Conservation (phyloP, 768 basidiomycete genomes). For the Mycena floridula region DNA sequence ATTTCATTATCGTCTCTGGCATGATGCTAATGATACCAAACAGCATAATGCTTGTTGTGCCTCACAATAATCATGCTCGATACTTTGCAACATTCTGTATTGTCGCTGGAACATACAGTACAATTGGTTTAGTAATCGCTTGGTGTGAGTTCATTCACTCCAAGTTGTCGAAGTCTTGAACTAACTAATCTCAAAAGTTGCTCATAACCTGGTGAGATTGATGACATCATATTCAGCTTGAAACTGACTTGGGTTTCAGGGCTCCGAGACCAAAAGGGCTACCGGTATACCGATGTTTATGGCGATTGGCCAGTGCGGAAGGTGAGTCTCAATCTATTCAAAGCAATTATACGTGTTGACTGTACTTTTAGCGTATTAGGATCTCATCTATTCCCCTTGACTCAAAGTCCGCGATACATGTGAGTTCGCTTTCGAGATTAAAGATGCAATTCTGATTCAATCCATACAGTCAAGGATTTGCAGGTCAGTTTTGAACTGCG, state of each 20-base stretch:
- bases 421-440: conserved; percentile 23
- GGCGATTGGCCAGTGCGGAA: conserved; percentile 74
- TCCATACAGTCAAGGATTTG: conserved; percentile 49
- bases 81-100: conserved; percentile 80
- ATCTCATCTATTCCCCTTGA: conserved; percentile 63
- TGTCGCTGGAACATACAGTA: conserved; percentile 70
- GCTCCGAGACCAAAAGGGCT: conserved; percentile 73
- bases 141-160: conserved; percentile 53
- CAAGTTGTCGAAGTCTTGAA: background rate
- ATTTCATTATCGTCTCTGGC: background rate
- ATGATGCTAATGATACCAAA: background rate
- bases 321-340: too few relatives aligned
- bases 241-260: conserved; percentile 29
- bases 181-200: background rate
- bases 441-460: background rate
- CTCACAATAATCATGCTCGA: conserved; percentile 48
- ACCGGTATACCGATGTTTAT: conserved; percentile 75
- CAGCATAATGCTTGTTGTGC: background rate
- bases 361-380: conserved; percentile 75
- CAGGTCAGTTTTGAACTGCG: conserved; percentile 26
- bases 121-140: conserved; percentile 67
- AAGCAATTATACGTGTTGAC: too few relatives aligned
- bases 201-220: background rate
- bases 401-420: conserved; percentile 62
- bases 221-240: background rate